These are phyloP conservation scores for Fusarium protoensiforme DNA, from an alignment of 2,329 filamentous ascomycete species.

Conservation along the genomic window DNA sequence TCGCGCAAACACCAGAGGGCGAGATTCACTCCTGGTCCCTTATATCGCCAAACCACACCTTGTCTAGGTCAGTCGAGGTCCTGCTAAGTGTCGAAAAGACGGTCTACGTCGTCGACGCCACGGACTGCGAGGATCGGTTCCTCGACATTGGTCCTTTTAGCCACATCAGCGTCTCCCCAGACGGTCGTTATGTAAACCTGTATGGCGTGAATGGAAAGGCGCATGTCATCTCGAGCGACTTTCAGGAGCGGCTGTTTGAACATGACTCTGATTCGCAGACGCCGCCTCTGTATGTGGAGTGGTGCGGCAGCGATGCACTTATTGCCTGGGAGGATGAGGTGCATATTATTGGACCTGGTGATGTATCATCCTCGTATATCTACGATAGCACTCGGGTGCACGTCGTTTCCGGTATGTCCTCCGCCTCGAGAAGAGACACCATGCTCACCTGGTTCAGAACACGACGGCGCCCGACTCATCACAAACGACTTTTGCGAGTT, in stretches of 20 bases:
- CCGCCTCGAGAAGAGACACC: no score
- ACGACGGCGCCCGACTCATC: constrained; percentile 88
- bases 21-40: constrained; percentile 89
- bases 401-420: constrained; percentile 76
- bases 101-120: constrained; percentile 86
- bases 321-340: constrained; percentile 99
- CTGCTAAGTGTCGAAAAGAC: constrained; percentile 87
- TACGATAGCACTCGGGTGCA: constrained; percentile 93
- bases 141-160: constrained; percentile 93
- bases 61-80: constrained; percentile 93
- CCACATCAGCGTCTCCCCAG: constrained; percentile 90
- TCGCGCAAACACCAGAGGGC: constrained; percentile 81
- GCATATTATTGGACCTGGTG: constrained; percentile 88
- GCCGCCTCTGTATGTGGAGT: constrained; percentile 86
- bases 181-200: constrained; percentile 87
- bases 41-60: constrained; percentile 86
- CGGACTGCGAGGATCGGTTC: constrained; percentile 90
- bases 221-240: constrained; percentile 95
- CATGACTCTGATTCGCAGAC: constrained; percentile 90
- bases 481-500: constrained; percentile 98
- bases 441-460: constrained; percentile 55
- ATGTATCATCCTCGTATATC: constrained; percentile 80
- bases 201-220: constrained; percentile 87
- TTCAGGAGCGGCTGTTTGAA: constrained; percentile 91
- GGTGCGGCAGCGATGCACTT: constrained; percentile 96